Conservation (phyloP, 441 rosid species). For the Flueggea neowawraea region DNA sequence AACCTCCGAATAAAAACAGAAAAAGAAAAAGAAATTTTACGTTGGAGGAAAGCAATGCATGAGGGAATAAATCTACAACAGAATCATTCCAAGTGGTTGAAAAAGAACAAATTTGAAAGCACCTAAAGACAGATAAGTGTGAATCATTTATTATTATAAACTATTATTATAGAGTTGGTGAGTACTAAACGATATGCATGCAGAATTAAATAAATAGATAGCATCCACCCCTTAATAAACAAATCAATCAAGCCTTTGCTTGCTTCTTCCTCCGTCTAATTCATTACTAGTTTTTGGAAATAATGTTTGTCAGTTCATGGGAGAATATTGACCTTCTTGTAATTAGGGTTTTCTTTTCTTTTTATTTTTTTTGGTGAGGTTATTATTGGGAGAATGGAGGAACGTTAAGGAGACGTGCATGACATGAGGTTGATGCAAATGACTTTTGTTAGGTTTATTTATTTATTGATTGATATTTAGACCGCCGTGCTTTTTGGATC, state of each 20-base stretch:
- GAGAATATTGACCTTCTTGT: constrained; percentile 27
- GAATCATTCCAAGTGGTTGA: constrained; percentile 69
- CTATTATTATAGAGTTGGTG: neutral
- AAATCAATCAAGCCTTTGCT: too few relatives aligned
- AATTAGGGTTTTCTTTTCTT: constrained; percentile 13
- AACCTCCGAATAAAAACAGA: neutral
- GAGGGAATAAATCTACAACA: constrained; percentile 63
- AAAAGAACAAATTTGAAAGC: constrained; percentile 29
- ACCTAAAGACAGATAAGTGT: constrained; percentile 42
- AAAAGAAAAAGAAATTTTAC: constrained; percentile 38
- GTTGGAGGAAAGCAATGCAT: constrained; percentile 93
- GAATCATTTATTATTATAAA: constrained; percentile 15
- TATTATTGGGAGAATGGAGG: constrained; percentile 17
- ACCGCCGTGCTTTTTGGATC: constrained; percentile 43
- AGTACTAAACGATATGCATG: constrained; percentile 50
- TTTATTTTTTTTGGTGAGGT: constrained; percentile 1
- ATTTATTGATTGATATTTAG: neutral
- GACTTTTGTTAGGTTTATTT: neutral
- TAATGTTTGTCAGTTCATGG: neutral
- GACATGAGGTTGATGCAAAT: constrained; percentile 33
- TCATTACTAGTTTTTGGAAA: too few relatives aligned
- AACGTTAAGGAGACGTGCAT: constrained; percentile 83
- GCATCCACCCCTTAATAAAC: neutral
- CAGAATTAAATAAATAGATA: constrained; percentile 25
- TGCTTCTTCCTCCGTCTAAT: too few relatives aligned